phyloP scores from a whole-genome alignment of 768 basidiomycete species.

The Amanita exitialis region DNA sequence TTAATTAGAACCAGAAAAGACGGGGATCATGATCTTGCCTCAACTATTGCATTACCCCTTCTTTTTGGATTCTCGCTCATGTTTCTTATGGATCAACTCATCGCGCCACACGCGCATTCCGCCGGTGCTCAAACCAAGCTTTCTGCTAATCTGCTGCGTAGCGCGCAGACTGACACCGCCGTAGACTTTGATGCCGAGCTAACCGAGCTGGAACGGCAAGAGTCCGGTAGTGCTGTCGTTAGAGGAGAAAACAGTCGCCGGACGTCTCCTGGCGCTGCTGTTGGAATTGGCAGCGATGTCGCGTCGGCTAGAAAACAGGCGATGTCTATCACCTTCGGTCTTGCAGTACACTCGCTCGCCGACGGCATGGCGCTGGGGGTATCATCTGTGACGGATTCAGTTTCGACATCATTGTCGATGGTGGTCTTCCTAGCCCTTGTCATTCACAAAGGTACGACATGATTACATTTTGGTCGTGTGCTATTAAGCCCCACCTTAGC shows the following conservation, averaged over 20 bases:
- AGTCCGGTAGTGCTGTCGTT: slow-evolving; percentile 6
- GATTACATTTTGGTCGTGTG: not conserved
- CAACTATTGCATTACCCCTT: slow-evolving; percentile 51
- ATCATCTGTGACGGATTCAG: slow-evolving; percentile 35
- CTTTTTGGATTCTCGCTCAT: slow-evolving; percentile 53
- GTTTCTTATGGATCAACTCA: slow-evolving; percentile 59
- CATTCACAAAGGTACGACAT: slow-evolving; percentile 70
- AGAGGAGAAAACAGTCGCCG: not conserved
- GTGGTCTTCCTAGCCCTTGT: slow-evolving; percentile 87
- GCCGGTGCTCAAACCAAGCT: slow-evolving; percentile 10
- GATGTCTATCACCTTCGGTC: slow-evolving; percentile 72
- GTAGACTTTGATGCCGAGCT: slow-evolving; percentile 57
- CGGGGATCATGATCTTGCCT: slow-evolving; percentile 32
- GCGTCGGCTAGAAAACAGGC: slow-evolving; percentile 28
- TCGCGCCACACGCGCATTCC: slow-evolving; percentile 39
- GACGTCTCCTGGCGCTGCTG: slow-evolving; percentile 14
- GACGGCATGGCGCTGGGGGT: slow-evolving; percentile 93
- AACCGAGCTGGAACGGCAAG: slow-evolving; percentile 36
- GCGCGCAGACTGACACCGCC: slow-evolving; percentile 13
- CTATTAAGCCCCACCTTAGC: slow-evolving; percentile 32
- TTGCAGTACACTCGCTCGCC: slow-evolving; percentile 80
- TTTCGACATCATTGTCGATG: slow-evolving; percentile 43
- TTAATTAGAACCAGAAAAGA: slow-evolving; percentile 25
- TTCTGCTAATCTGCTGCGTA: slow-evolving; percentile 8
- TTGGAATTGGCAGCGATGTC: slow-evolving; percentile 8